Evolutionary conservation across 371 early-diverging fungal genomes (phyloP).

Genomic region (Basidiobolus meristosporus): DNA sequence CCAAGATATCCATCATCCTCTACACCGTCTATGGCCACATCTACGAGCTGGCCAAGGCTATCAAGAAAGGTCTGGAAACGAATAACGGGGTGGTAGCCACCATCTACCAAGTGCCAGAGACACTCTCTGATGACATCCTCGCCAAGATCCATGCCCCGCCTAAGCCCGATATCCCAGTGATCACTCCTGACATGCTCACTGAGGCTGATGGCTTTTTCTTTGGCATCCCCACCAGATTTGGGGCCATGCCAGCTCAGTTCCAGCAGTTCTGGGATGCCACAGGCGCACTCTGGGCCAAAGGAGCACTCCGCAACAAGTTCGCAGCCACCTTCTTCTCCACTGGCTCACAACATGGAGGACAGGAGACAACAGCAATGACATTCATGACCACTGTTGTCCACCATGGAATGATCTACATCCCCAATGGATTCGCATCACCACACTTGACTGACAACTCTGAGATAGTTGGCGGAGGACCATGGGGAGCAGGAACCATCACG

Average conservation of each 20-base stretch:
- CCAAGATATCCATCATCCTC: slow-evolving; percentile 2
- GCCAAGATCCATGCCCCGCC: slow-evolving; percentile 48
- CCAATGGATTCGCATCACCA: slow-evolving; percentile 37
- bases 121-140: slow-evolving; percentile 35
- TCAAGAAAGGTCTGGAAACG: slow-evolving; percentile 37
- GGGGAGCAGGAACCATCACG: slow-evolving; percentile 11
- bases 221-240: slow-evolving; percentile 62
- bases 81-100: slow-evolving; percentile 24
- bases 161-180: slow-evolving; percentile 28
- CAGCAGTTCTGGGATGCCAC: slow-evolving; percentile 50
- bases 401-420: slow-evolving; percentile 65
- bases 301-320: slow-evolving; percentile 46
- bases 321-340: slow-evolving; percentile 57
- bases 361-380: slow-evolving; percentile 54
- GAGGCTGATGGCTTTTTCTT: slow-evolving; percentile 63
- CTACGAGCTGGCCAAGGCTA: slow-evolving; percentile 42
- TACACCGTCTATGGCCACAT: slow-evolving; percentile 63
- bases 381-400: slow-evolving; percentile 51
- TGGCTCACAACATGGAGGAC: slow-evolving; percentile 54
- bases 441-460: slow-evolving; percentile 22
- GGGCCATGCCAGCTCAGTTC: slow-evolving; percentile 52
- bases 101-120: slow-evolving; percentile 47
- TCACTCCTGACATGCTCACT: slow-evolving; percentile 23
- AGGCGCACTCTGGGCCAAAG: slow-evolving; percentile 47
- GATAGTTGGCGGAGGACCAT: slow-evolving; percentile 47